Evolutionary conservation across 805 yeast genomes (phyloP).

Genomic region (Saccharomycopsis sp.): DNA sequence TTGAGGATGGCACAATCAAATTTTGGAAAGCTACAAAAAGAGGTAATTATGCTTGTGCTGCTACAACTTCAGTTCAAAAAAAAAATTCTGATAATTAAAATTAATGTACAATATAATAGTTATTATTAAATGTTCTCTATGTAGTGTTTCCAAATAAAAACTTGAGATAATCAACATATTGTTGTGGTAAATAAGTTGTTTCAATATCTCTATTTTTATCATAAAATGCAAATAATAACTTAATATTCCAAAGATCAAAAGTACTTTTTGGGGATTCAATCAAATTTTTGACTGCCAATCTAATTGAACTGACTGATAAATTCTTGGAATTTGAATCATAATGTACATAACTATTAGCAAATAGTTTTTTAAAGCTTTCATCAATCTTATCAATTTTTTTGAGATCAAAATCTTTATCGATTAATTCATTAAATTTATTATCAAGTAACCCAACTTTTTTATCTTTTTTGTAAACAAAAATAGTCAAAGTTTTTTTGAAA

Average conservation of each 20-base stretch:
- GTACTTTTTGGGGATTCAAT: slow-evolving; percentile 31
- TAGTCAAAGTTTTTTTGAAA: slow-evolving; percentile 34
- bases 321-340: slow-evolving; percentile 1
- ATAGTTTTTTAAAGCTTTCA: slow-evolving; percentile 8
- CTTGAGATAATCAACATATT: slow-evolving; percentile 44
- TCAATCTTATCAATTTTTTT: slow-evolving; percentile 3
- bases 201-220: slow-evolving; percentile 33
- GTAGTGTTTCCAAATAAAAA: too few species aligned
- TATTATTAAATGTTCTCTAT: background rate
- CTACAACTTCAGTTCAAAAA: slow-evolving; percentile 52
- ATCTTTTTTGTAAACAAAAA: slow-evolving; percentile 39
- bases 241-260: slow-evolving; percentile 57
- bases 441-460: background rate
- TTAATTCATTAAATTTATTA: too few species aligned
- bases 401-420: slow-evolving; percentile 3
- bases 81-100: background rate
- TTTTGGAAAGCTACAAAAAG: slow-evolving; percentile 86
- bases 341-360: slow-evolving; percentile 2
- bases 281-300: slow-evolving; percentile 38
- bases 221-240: slow-evolving; percentile 48
- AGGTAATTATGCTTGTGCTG: slow-evolving; percentile 84
- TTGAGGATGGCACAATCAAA: slow-evolving; percentile 88
- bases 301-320: slow-evolving; percentile 36
- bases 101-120: background rate
- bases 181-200: slow-evolving; percentile 34